Evolutionary conservation across 331 rosid genomes (phyloP), one percentile per base, ranked within the genome.

Genomic region (Dryas integrifolia): DNA sequence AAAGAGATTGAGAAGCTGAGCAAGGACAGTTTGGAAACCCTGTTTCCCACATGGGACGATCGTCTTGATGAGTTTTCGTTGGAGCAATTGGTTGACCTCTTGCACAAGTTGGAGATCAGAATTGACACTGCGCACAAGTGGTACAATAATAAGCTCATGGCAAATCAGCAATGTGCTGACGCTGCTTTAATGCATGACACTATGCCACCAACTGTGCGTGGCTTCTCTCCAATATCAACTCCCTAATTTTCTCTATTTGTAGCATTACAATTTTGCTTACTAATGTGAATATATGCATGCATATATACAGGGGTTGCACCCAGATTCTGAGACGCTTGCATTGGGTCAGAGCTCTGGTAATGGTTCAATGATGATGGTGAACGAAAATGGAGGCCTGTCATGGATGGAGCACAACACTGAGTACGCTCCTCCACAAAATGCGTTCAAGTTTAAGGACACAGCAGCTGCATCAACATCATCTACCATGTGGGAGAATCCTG

Each of bases 31-130:
- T 26, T 12, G 9, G 62, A 68, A 38, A 61, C 52, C 15, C 44
- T 8, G 45, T 45, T 39, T 58, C 57, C 65, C 9, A 5, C 69
- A 13, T 69, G 80, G 75, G 80, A 68, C 43, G 43, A 43, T 0
- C 67, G 57, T 3, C 49, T 76, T 40, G 14, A 71, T n/a, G 47
- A 45, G 15, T 58, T 56, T 45, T 55, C 73, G 5, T 1, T 9
- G 14, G 68, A 65, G 1, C 63, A 78, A 44, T 6, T 72, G 47
- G 5, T 13, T 5, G 73, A 49, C 7, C 77, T 78, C 13, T 40
- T 46, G 9, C 7, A 2, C 3, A 60, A 57, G 10, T 16, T 78
- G 68, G 68, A 72, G 2, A 24, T 26, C 21, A 57, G 55, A 57
- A 72, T 72, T 55, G n/a, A 44, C 40, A 73, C 10, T 2, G 58